Evolutionary conservation across 306 rosid genomes (phyloP), one percentile per base, ranked within the genome.

Genomic region (Malus asiatica): DNA sequence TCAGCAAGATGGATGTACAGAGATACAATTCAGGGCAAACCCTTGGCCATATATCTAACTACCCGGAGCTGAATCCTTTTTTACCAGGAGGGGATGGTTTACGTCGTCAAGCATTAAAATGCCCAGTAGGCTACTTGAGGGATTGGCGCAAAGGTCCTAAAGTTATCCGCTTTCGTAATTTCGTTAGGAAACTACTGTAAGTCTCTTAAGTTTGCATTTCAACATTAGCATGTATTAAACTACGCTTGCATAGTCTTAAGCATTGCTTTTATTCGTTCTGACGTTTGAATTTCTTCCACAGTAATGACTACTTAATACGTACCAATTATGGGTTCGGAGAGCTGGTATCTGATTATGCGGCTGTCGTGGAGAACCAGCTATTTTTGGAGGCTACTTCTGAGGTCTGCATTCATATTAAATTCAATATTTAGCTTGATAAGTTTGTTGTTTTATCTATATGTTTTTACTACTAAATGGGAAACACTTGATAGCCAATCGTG

Each of bases 311-410:
- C 72, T 23, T 58, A 3, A 25, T 73, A 58, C 4, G 15, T 33
- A 15, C 32, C 2, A 52, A 2, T 51, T 3, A 4, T 14, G 75
- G 3, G 14, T 9, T 1, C 23, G 79, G 8, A 32, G 27, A 27
- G 44, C 29, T 40, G 19, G 67, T 59, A 60, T 13, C 15, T n/a
- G 55, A 29, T 11, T 32, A 78, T 14, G 81, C 61, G 64, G 19
- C 27, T 19, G 6, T 22, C 60, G 11, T 85, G 33, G 89, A 85
- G 76, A 8, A 52, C 53, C 10, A n/a, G 35, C 78, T 83, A 25
- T 83, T 83, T 76, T 10, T 12, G 4, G 69, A 10, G 22, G 84
- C 91, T 76, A 16, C 80, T 82, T 82, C 88, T n/a, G 51, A 80
- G 88, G 92, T 88, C 33, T 76, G 81, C 78, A 64, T 29, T 45